A percentile compares a stretch with the other conserved stretches of the same genome.
phyloP scores from a whole-genome alignment of 1,139 yeast genomes.

The Geotrichum cucujoidarum region DNA sequence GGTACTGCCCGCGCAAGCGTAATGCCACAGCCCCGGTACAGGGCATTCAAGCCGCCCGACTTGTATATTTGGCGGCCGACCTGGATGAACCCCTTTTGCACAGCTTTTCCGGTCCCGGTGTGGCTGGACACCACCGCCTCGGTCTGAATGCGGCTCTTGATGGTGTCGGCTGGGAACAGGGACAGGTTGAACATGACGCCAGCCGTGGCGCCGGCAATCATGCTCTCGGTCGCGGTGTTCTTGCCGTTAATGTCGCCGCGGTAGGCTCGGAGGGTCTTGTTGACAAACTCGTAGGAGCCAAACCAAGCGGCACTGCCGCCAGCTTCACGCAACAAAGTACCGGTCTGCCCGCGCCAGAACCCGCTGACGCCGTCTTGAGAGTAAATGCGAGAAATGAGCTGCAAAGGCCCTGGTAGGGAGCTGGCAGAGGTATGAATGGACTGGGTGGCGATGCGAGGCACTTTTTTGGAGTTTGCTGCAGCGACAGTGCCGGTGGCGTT shows the following conservation, averaged over 20 bases:
- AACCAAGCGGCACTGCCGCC: conserved; percentile 95
- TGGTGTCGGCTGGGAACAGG: conserved; percentile 85
- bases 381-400: conserved; percentile 11
- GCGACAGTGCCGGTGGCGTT: neutral
- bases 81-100: conserved; percentile 32
- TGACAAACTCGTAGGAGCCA: conserved; percentile 69
- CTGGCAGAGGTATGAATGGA: conserved; percentile 8
- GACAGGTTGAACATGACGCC: conserved; percentile 77
- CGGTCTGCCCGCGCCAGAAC: conserved; percentile 79
- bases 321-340: conserved; percentile 79
- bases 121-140: conserved; percentile 36
- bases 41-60: conserved; percentile 56
- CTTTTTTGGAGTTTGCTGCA: neutral
- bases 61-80: conserved; percentile 42
- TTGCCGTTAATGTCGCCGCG: conserved; percentile 21
- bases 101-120: neutral
- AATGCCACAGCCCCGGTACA: conserved; percentile 82
- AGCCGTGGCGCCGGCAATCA: conserved; percentile 79
- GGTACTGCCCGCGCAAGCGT: conserved; percentile 81
- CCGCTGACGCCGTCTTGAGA: conserved; percentile 54
- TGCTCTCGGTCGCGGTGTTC: conserved; percentile 48
- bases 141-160: conserved; percentile 85
- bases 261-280: conserved; percentile 38
- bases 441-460: conserved; percentile 10
- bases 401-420: conserved; percentile 11